Percentiles rank a stretch among this genome's conserved stretches.
Evolutionary conservation across 1,284 basidiomycete genomes (phyloP).

Genomic region (Phenoliferia sp.): DNA sequence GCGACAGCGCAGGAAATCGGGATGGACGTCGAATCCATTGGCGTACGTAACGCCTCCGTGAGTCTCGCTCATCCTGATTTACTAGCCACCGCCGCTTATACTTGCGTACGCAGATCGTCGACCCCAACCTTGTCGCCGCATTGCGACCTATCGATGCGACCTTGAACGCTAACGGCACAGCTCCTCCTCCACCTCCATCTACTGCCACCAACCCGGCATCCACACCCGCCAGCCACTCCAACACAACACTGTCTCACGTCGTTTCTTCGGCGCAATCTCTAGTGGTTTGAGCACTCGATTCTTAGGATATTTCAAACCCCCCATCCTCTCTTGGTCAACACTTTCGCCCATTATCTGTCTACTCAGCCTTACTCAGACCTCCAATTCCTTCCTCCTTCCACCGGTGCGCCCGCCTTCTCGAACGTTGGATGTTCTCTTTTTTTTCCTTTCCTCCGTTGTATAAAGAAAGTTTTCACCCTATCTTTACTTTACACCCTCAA

Average conservation of each 20-base stretch:
- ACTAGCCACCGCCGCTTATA: background rate
- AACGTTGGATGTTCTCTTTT: background rate
- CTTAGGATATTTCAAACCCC: background rate
- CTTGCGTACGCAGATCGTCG: conserved; percentile 16
- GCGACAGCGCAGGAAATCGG: conserved; percentile 23
- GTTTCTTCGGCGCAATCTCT: background rate
- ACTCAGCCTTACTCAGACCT: background rate
- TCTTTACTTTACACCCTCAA: background rate
- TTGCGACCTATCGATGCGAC: conserved; percentile 27
- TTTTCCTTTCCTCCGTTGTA: background rate
- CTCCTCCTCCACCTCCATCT: conserved; percentile 24
- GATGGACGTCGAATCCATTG: conserved; percentile 24
- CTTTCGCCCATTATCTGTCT: background rate
- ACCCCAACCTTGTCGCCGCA: conserved; percentile 29
- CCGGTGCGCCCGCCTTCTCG: no score
- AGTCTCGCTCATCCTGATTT: background rate
- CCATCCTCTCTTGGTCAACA: background rate
- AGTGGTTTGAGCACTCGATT: background rate
- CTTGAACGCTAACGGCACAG: conserved; percentile 25
- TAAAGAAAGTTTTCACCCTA: background rate
- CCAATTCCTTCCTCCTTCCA: background rate
- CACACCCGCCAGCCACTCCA: background rate
- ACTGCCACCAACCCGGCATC: conserved; percentile 3
- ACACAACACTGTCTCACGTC: background rate
- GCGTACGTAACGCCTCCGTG: conserved; percentile 17